phyloP scores from a whole-genome alignment of 805 yeast genomes.

The Starmerella gropengiesseri region DNA sequence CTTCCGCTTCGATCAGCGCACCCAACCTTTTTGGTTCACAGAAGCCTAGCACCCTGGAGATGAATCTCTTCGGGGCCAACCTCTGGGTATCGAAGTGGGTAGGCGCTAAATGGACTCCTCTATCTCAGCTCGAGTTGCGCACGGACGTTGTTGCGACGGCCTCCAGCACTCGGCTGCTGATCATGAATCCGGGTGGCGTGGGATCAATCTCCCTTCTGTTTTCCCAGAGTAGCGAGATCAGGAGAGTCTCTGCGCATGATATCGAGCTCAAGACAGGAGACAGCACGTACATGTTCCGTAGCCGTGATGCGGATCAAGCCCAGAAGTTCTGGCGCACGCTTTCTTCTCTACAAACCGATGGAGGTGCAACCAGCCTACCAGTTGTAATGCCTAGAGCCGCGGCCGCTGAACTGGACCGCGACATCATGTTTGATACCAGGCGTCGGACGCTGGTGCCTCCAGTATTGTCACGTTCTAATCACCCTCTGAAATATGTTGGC shows the following conservation, averaged over 20 bases:
- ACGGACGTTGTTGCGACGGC: slow-evolving; percentile 18
- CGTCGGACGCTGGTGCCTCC: slow-evolving; percentile 22
- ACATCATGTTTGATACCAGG: slow-evolving; percentile 5
- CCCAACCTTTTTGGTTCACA: slow-evolving; percentile 5
- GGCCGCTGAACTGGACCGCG: neutral
- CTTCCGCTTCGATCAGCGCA: slow-evolving; percentile 14
- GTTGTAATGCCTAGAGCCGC: slow-evolving; percentile 1
- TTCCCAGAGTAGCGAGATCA: slow-evolving; percentile 18
- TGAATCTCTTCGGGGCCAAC: slow-evolving; percentile 16
- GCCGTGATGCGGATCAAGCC: slow-evolving; percentile 21
- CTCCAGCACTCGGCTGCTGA: slow-evolving; percentile 1
- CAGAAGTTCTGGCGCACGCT: slow-evolving; percentile 19
- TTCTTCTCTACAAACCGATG: slow-evolving; percentile 17
- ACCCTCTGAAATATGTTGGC: slow-evolving; percentile 12
- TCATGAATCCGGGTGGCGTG: slow-evolving; percentile 9
- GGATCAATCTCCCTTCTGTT: slow-evolving; percentile 10
- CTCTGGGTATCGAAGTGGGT: slow-evolving; percentile 26
- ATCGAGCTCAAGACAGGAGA: slow-evolving; percentile 21
- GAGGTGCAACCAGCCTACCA: slow-evolving; percentile 8
- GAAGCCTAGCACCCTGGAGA: slow-evolving; percentile 1
- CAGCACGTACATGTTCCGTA: slow-evolving; percentile 25
- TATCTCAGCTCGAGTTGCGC: slow-evolving; percentile 24
- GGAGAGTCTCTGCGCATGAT: slow-evolving; percentile 23
- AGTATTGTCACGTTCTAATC: slow-evolving; percentile 13
- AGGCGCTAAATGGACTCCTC: slow-evolving; percentile 22